Percentiles rank a stretch among this genome's conserved stretches.
Evolutionary conservation across 345 rosid species (phyloP).

Genomic region (Linum usitatissimum): DNA sequence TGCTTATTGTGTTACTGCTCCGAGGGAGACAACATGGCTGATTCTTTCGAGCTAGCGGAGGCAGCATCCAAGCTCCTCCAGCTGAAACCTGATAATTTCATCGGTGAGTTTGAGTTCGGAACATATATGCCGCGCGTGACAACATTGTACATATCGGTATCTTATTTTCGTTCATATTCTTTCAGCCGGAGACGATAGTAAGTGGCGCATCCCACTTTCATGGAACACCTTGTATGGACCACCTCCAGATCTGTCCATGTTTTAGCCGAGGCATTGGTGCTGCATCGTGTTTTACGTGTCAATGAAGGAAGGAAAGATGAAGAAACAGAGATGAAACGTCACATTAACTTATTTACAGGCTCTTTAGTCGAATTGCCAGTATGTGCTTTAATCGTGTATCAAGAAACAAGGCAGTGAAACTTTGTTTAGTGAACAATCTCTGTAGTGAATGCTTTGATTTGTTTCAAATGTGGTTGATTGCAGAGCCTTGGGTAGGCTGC

Average conservation of each 20-base stretch:
- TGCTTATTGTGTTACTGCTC: slow-evolving; percentile 89
- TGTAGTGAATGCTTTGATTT: too few relatives aligned
- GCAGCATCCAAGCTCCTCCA: slow-evolving; percentile 48
- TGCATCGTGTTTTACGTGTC: too few relatives aligned
- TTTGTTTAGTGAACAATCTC: too few relatives aligned
- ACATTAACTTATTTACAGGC: too few relatives aligned
- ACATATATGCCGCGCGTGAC: neutral
- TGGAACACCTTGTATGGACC: slow-evolving; percentile 83
- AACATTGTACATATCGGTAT: neutral
- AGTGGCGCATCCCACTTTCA: slow-evolving; percentile 64
- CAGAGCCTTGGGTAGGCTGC: too few relatives aligned
- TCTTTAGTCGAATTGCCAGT: too few relatives aligned
- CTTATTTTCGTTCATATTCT: neutral
- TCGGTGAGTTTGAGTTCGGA: slow-evolving; percentile 29
- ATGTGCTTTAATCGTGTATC: too few relatives aligned
- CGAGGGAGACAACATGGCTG: slow-evolving; percentile 84
- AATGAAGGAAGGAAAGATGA: neutral
- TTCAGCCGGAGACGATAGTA: slow-evolving; percentile 49
- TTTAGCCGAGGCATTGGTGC: slow-evolving; percentile 21
- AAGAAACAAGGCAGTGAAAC: too few relatives aligned
- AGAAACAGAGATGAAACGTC: neutral
- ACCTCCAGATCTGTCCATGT: slow-evolving; percentile 76
- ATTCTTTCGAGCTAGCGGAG: slow-evolving; percentile 68
- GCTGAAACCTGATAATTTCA: slow-evolving; percentile 29
- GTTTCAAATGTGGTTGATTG: too few relatives aligned